Evolutionary conservation across 306 rosid species (phyloP), one percentile per base, ranked within the genome.

Genomic region (Prunus mume): DNA sequence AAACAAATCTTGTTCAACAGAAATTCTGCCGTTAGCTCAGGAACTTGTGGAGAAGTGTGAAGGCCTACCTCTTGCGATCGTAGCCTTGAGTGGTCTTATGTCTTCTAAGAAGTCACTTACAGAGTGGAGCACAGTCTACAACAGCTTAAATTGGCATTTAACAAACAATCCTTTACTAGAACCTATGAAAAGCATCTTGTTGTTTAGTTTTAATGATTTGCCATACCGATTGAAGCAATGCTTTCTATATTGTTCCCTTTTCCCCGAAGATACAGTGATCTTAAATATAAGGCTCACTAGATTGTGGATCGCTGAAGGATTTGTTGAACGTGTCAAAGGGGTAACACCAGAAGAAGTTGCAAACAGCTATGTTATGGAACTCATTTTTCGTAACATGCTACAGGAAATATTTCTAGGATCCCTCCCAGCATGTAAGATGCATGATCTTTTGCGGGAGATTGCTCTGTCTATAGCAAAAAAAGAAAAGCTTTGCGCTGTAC

Each of bases 171-270:
- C 64, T 3, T 58, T 30, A 25, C 38, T 69, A 2, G 60, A 75
- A 24, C 41, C n/a, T 14, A 54, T 71, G 71, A 69, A 70, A 50
- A 70, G 62, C 52, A 56, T 81, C 38, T 70, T 81, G 49, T 27
- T 50, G 58, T 76, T 80, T 12, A 80, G 81, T 55, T 76, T 76
- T 27, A 76, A 61, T 18, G 80, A 82, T 43, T 54, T 78, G 77
- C 46, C 86, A 18, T 73, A 61, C 57, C 14, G 17, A 0, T 38
- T 78, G 66, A 82, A 82, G 28, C 45, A 61, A 12, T 82, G 74
- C 19, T 69, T 73, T 54, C 9, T 73, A 19, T 74, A 52, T 20
- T 30, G 34, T 30, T 30, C 1, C 34, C 34, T 30, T 30, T 30
- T 30, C 34, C 34, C 34, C 0, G 34, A 30, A 30, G 34, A 30